phyloP scores from a whole-genome alignment of 257 asterid genomes.

The Asclepias syriaca region DNA sequence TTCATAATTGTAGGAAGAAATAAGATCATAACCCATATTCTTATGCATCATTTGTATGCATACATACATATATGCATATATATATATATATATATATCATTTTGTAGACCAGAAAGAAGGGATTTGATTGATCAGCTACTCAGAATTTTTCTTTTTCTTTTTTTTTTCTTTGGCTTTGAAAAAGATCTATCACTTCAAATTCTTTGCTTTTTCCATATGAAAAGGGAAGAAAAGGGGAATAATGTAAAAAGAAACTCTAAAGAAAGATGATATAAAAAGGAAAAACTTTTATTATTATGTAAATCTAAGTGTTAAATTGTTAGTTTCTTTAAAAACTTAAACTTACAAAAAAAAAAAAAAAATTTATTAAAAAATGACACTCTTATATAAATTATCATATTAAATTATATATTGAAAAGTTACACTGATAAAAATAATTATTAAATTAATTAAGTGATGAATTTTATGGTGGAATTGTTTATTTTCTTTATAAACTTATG shows the following conservation, averaged over 20 bases:
- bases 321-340: too few relatives aligned
- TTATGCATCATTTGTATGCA: not conserved
- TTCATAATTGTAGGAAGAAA: slow-evolving; percentile 3
- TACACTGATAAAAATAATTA: too few relatives aligned
- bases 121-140: not conserved
- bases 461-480: not conserved
- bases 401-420: too few relatives aligned
- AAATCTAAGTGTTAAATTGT: not conserved
- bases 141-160: too few relatives aligned
- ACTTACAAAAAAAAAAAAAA: too few relatives aligned
- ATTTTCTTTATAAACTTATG: not conserved
- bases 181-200: not conserved
- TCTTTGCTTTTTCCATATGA: not conserved
- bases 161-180: too few relatives aligned
- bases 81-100: not conserved
- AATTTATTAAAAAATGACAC: too few relatives aligned
- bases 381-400: too few relatives aligned
- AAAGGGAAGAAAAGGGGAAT: not conserved
- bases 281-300: not conserved
- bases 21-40: not conserved
- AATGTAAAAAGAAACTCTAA: not conserved
- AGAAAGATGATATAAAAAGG: not conserved
- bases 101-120: not conserved
- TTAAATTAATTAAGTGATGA: too few relatives aligned
- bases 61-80: not conserved